Evolutionary conservation across 306 rosid species (phyloP), one percentile per base, ranked within the genome.

Genomic region (Trichosanthes cucumerina): DNA sequence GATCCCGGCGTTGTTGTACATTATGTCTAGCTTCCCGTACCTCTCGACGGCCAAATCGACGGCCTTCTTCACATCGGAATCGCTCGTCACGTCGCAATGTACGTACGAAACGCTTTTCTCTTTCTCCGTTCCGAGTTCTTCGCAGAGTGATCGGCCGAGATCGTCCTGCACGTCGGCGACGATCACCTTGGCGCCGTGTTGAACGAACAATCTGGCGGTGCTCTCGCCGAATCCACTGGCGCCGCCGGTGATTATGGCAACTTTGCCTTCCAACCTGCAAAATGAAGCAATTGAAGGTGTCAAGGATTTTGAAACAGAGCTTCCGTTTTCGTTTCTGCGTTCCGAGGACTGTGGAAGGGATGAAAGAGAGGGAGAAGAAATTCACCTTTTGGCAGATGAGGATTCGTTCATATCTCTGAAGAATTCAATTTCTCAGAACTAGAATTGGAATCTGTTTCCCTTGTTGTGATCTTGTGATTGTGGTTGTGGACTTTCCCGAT

Each of bases 161-260:
- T 88, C 83, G 24, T 93, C 98, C 83, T 91, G 94, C 76, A 93
- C 72, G 49, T 93, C 96, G 0, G 93, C 94, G 7, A 91, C 60
- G 7, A 93, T 52, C 1, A 91, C 91, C 31, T 84, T 91, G 0
- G 96, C 94, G 3, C 98, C 94, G 16, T 89, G 90, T n/a, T 57
- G 43, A 16, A 80, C 78, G 31, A 93, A 89, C 31, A 89, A 69
- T 73, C 84, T 85, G 7, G 88, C 89, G 3, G 96, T 87, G 9
- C 90, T 82, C 10, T 90, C 90, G 21, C 96, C 97, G 1, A 93
- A 84, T 18, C 94, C 96, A 18, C 97, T 87, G 1, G 94, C 92
- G 1, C 89, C 96, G 10, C 97, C 94, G 0, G 97, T 93, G 64
- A 93, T 87, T 52, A 93, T 77, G 13, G 93, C 97, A 1, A 93